phyloP scores from a whole-genome alignment of 306 rosid species.

The Heteromeles arbutifolia region DNA sequence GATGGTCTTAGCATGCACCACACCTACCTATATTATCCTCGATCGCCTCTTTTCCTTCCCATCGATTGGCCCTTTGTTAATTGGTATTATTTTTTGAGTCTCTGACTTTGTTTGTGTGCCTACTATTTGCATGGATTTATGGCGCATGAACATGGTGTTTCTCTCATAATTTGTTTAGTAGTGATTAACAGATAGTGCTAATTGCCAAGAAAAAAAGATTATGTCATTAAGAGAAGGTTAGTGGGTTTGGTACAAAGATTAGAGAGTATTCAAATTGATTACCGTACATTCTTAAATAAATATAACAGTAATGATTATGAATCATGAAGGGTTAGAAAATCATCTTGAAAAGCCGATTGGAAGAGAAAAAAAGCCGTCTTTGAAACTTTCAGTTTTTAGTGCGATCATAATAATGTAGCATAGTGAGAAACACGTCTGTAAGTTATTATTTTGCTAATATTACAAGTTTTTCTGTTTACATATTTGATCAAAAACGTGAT shows the following conservation, averaged over 20 bases:
- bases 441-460: too few relatives aligned
- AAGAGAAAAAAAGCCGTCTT: too few relatives aligned
- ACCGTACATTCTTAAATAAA: not conserved
- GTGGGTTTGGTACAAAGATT: not conserved
- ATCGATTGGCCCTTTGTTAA: not conserved
- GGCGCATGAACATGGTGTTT: constrained; percentile 13
- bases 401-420: too few relatives aligned
- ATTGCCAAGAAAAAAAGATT: not conserved
- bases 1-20: too few relatives aligned
- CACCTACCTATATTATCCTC: too few relatives aligned
- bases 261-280: not conserved
- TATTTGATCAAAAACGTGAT: too few relatives aligned
- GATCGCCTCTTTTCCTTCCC: too few relatives aligned
- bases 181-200: not conserved
- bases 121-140: constrained; percentile 17
- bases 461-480: too few relatives aligned
- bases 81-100: constrained; percentile 1
- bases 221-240: not conserved
- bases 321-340: too few relatives aligned
- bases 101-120: not conserved
- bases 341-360: too few relatives aligned
- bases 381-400: too few relatives aligned
- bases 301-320: not conserved
- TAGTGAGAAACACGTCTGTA: too few relatives aligned
- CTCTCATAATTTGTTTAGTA: not conserved